These are phyloP conservation scores for Tolypocladium endophyticum DNA, from an alignment of 2,329 filamentous ascomycete genomes.

Conservation along the genomic window DNA sequence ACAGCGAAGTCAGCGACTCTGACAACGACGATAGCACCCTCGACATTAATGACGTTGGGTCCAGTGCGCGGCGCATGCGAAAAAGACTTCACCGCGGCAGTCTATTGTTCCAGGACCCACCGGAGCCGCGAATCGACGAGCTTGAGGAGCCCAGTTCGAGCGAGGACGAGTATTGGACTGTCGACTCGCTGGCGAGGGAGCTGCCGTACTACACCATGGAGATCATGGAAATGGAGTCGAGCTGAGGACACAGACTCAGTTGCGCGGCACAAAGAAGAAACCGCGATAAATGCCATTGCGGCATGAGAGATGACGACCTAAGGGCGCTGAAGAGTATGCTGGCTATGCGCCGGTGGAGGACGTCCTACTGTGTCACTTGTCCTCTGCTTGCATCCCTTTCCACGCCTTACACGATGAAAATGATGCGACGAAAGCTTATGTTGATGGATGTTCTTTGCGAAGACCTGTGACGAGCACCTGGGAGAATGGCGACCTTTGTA, in stretches of 20 bases:
- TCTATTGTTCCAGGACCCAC: constrained; percentile 38
- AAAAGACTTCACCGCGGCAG: constrained; percentile 36
- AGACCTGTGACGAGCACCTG: not conserved
- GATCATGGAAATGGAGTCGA: constrained; percentile 38
- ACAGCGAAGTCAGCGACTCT: constrained; percentile 42
- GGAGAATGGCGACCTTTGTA: not conserved
- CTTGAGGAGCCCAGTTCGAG: constrained; percentile 40
- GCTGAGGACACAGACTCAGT: not conserved
- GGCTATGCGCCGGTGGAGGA: not conserved
- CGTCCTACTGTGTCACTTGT: not conserved
- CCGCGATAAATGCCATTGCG: constrained; percentile 9
- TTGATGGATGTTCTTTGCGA: not conserved
- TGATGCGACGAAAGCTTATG: not conserved
- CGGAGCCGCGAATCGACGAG: constrained; percentile 40
- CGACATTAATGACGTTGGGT: constrained; percentile 32
- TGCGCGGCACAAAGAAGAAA: not conserved
- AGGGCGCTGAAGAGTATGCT: not conserved
- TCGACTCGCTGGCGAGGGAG: constrained; percentile 33
- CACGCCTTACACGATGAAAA: not conserved
- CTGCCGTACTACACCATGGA: constrained; percentile 39
- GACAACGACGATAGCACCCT: constrained; percentile 30
- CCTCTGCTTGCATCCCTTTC: not conserved
- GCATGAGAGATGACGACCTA: constrained; percentile 4
- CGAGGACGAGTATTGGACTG: constrained; percentile 30
- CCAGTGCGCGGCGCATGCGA: constrained; percentile 35